A percentile compares a stretch with the other conserved stretches of the same genome.
Conservation (phyloP, 1,284 basidiomycete species). For the Cryptococcus jaspeensis region DNA sequence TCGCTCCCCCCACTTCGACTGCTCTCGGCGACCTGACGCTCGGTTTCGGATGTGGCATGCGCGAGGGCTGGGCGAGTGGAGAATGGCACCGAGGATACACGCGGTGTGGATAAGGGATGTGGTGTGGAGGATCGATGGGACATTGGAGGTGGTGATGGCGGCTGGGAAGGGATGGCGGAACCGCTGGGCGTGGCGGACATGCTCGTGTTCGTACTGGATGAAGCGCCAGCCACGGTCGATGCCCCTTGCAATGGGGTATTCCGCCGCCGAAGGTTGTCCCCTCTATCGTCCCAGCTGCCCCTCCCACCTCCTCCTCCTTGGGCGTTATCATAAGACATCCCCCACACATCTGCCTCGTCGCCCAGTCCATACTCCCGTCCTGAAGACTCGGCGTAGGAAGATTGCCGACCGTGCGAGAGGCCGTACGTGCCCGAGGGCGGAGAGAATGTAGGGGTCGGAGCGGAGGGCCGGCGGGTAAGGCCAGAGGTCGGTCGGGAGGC, state of each 20-base stretch:
- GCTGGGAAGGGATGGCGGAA: background rate
- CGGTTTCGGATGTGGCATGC: conserved; percentile 43
- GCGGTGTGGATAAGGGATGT: conserved; percentile 1
- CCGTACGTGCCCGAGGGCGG: no score
- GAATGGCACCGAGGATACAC: conserved; percentile 14
- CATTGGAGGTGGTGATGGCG: background rate
- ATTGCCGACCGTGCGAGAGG: no score
- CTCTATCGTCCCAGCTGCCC: no score
- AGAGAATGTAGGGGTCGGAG: no score
- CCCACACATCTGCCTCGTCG: no score
- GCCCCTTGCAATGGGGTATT: background rate
- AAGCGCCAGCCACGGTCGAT: no score
- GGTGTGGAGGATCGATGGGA: conserved; percentile 5
- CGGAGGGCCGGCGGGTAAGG: no score
- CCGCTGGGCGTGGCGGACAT: background rate
- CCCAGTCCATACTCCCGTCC: no score
- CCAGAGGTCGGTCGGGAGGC: no score
- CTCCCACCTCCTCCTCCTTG: no score
- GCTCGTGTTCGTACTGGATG: background rate
- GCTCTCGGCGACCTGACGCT: conserved; percentile 42
- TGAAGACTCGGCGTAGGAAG: no score
- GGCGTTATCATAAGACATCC: no score
- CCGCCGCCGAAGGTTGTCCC: background rate
- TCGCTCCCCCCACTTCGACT: conserved; percentile 31
- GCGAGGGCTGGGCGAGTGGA: conserved; percentile 35